A percentile compares a stretch with the other conserved stretches of the same genome.
Evolutionary conservation across 495 filamentous ascomycete genomes (phyloP).

Genomic region (Staphylotrichum longicolle): DNA sequence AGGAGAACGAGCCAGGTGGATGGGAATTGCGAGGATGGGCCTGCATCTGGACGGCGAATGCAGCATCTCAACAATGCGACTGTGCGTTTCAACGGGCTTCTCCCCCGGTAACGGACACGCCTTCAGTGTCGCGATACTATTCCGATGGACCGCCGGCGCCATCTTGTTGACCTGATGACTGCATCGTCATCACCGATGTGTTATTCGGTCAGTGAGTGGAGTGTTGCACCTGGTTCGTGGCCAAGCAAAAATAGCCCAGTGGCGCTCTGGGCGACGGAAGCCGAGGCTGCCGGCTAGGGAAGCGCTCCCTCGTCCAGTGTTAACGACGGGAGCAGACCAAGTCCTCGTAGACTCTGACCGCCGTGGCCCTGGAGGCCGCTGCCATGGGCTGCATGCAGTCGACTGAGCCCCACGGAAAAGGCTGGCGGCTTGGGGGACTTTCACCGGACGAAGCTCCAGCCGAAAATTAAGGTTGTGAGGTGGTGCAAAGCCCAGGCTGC

Average conservation of each 20-base stretch:
- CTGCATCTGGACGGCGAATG: neutral
- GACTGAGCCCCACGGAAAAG: neutral
- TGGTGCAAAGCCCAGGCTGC: conserved; percentile 11
- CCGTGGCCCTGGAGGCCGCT: conserved; percentile 13
- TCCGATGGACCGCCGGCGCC: neutral
- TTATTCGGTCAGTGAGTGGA: too few species aligned
- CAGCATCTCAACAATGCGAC: neutral
- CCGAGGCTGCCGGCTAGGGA: neutral
- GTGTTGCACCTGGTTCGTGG: too few species aligned
- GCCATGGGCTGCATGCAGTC: neutral
- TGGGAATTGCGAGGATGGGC: neutral
- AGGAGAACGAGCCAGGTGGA: neutral
- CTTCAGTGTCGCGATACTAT: too few species aligned
- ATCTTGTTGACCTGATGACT: neutral
- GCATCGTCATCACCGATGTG: too few species aligned
- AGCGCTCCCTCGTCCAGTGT: conserved; percentile 8
- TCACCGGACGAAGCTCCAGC: conserved; percentile 30
- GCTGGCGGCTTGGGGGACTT: neutral
- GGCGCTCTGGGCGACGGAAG: neutral
- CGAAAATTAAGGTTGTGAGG: conserved; percentile 32
- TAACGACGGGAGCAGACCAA: conserved; percentile 6
- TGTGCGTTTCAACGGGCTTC: neutral
- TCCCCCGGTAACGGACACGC: neutral
- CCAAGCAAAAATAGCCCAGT: neutral
- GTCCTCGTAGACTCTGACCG: conserved; percentile 10